Base-by-base conservation (phyloP, 441 rosid species). In the Pelargonium myrrhifolium region DNA sequence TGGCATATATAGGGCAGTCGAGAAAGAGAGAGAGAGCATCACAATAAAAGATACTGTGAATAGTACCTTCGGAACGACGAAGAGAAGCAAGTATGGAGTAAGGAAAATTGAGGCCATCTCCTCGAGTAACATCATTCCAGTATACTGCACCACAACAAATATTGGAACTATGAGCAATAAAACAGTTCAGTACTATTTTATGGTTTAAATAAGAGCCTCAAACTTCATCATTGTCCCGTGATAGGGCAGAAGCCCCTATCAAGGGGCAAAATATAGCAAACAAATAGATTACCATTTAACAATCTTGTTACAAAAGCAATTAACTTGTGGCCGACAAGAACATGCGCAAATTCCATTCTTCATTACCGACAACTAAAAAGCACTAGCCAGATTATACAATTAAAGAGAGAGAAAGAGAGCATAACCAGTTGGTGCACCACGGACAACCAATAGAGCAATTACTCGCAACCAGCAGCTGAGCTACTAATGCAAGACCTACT, bases 71-170 rank as follows among this genome's bases (percentile, higher is more conserved):
- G 97, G 98, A 60, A 95, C 95, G 31, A 92, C 79, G 76, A 95
- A 90, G 72, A 92, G 42, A 67, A 95, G 97, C 78, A 95, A 77
- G 74, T 84, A 84, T 7, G 99, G 98, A 58, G 99, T 95, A 70
- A 95, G 88, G 82, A 95, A 92, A 72, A 95, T 92, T 3, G 98
- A 95, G 31, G 96, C 87, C 84, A 92, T 92, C 85, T 95, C 99
- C 82, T 95, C 99, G 3, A 95, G 84, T 72, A 95, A 74, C 96
- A 95, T 89, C 96, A 87, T 92, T 75, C 92, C 96, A 75, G 96
- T 87, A 69, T 92, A 95, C 99, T 95, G 80, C 87, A 86, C 62
- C 43, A 64, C 22, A 70, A 31, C 62, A 60, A 63, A 68, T 43
- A 21, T 15, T 24, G 55, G 45, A 28, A 64, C 49, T 37, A 14